A percentile compares a stretch with the other conserved stretches of the same genome.
These are phyloP conservation scores for Magnusiomyces suaveolens DNA, from an alignment of 1,139 yeast species.

Conservation along the genomic window DNA sequence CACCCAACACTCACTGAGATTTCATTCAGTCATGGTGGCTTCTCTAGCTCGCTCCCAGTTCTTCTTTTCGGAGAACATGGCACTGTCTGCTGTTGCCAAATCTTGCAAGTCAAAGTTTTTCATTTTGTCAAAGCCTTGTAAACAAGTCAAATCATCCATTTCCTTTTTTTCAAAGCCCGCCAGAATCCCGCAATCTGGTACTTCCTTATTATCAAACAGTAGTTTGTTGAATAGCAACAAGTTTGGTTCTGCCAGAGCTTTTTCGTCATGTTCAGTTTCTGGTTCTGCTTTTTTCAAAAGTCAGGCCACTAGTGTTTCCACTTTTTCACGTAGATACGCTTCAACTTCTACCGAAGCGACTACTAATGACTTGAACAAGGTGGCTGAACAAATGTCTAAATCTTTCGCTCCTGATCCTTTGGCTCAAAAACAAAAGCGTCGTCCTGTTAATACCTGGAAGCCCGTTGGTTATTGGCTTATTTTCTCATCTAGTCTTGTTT, in stretches of 20 bases:
- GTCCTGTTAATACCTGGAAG: conserved; percentile 27
- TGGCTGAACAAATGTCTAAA: conserved; percentile 13
- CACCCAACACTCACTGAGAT: background rate
- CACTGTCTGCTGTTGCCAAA: conserved; percentile 23
- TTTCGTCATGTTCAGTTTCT: background rate
- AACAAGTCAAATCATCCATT: background rate
- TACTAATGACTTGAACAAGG: conserved; percentile 8
- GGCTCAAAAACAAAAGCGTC: conserved; percentile 14
- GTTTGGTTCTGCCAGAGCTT: background rate
- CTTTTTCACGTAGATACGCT: conserved; percentile 7
- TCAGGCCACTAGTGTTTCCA: conserved; percentile 9
- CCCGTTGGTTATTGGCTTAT: conserved; percentile 79
- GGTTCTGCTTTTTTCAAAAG: background rate
- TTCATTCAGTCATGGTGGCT: conserved; percentile 12
- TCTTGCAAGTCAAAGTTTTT: conserved; percentile 25
- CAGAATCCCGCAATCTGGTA: background rate
- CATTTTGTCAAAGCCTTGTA: conserved; percentile 1
- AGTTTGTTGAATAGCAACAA: background rate
- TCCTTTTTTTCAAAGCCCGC: conserved; percentile 2
- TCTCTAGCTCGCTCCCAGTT: conserved; percentile 32
- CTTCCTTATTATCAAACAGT: background rate
- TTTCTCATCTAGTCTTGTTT: conserved; percentile 83
- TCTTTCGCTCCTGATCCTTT: conserved; percentile 14
- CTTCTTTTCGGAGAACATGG: conserved; percentile 25
- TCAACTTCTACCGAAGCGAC: conserved; percentile 8